phyloP scores from a whole-genome alignment of 495 filamentous ascomycete species.

The Aspergillus bridgeri region DNA sequence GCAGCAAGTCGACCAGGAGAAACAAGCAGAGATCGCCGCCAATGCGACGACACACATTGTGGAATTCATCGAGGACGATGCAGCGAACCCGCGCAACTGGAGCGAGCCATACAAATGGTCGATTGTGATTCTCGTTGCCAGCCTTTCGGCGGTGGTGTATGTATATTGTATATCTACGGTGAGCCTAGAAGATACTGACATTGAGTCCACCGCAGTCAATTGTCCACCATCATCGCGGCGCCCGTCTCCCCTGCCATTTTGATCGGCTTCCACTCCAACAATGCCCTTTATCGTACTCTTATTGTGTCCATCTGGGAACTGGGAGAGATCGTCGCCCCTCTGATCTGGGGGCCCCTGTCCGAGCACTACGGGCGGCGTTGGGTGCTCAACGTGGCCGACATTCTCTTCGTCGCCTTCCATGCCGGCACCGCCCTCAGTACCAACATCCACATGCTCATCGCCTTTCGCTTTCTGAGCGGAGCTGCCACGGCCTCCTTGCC shows the following conservation, averaged over 20 bases:
- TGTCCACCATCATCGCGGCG: conserved; percentile 5
- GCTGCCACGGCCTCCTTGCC: conserved; percentile 50
- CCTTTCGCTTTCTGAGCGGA: conserved; percentile 64
- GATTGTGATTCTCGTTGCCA: background rate
- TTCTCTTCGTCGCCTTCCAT: conserved; percentile 53
- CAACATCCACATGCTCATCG: conserved; percentile 53
- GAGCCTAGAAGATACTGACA: background rate
- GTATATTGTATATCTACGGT: too few species aligned
- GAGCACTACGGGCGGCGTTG: conserved; percentile 42
- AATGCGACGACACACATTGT: background rate
- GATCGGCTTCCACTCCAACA: conserved; percentile 2
- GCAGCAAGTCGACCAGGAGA: background rate
- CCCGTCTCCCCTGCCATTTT: conserved; percentile 5
- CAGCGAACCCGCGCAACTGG: background rate
- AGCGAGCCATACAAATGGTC: background rate
- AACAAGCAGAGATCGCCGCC: background rate
- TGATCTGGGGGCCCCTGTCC: conserved; percentile 42
- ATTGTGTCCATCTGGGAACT: conserved; percentile 8
- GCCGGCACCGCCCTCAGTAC: conserved; percentile 67
- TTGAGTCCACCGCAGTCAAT: background rate
- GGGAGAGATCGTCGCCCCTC: conserved; percentile 16
- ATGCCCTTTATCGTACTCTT: conserved; percentile 4
- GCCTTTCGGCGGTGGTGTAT: background rate
- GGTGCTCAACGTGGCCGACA: conserved; percentile 35
- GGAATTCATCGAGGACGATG: background rate